Evolutionary conservation across 1,284 basidiomycete species (phyloP), one percentile per base, ranked within the genome.

Genomic region (Peniophora sp.): DNA sequence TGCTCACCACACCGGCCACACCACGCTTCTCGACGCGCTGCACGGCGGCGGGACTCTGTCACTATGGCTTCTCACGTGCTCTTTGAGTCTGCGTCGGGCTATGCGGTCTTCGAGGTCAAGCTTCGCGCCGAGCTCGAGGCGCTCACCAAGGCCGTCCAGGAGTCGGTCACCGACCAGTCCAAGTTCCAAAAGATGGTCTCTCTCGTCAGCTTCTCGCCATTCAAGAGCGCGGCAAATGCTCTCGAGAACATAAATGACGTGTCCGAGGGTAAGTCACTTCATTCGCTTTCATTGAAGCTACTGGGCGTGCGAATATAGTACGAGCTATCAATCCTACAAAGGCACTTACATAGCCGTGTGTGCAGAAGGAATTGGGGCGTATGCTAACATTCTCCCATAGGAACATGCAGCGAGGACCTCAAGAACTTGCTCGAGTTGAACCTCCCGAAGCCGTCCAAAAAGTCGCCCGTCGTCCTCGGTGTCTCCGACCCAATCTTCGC

Each of bases 201-300:
- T 62, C 74, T 99, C 62, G 69, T 90, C 68, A 95, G 90, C 64
- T 99, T 98, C 75, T 79, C 86, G 52, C 96, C 97, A 1, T 99
- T 97, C 79, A 93, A 92, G 68, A 94, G 79, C 57, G 94, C 95
- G 37, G 93, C 92, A 1, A 90, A 98, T 67, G 97, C 96, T 24
- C 75, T 99, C 58, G 94, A 99, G 72, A 97, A 97, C 62, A 88
- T 88, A 52, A 97, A 98, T 66, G 95, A 99, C 69, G 73, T 99
- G 15, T 98, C 96, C 3, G 96, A 98, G 77, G 94, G 96, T 93
- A 58, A 49, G 74, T 58, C 36, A 6, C 11, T 47, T 50, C 6
- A n/a, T 52, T 52, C 50, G 48, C 44, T 51, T 11, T 53, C 22
- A 55, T 48, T 39, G 41, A 3, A 27, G 37, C n/a, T 47, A 24